Evolutionary conservation across 2,329 filamentous ascomycete species (phyloP).

Genomic region (Penicillium glabrum): DNA sequence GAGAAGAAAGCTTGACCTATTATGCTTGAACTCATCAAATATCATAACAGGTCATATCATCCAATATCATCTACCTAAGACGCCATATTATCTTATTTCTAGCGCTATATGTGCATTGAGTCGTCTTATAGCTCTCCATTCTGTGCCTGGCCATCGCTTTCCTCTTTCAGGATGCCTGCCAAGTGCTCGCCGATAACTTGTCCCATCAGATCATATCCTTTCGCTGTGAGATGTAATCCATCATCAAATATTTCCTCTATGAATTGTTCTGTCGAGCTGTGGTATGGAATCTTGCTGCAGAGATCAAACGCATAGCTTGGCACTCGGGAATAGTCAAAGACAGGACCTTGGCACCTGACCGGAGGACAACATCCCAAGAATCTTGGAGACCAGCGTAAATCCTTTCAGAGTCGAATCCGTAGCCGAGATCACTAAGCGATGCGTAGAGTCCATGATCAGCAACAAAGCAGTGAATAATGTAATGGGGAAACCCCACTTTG

Average conservation of each 20-base stretch:
- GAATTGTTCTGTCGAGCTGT: slow-evolving; percentile 48
- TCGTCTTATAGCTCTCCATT: slow-evolving; percentile 26
- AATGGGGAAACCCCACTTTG: slow-evolving; percentile 45
- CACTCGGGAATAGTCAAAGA: slow-evolving; percentile 64
- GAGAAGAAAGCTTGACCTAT: too few relatives aligned
- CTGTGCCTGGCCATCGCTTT: neutral
- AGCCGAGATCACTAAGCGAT: slow-evolving; percentile 49
- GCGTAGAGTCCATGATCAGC: neutral
- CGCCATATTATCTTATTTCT: too few relatives aligned
- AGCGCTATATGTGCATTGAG: neutral
- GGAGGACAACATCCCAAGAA: slow-evolving; percentile 53
- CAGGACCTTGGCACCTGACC: slow-evolving; percentile 56
- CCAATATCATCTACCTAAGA: too few relatives aligned
- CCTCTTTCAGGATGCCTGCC: slow-evolving; percentile 3
- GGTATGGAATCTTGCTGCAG: slow-evolving; percentile 55
- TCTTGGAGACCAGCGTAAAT: slow-evolving; percentile 53
- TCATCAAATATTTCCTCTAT: slow-evolving; percentile 60
- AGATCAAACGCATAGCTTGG: slow-evolving; percentile 56
- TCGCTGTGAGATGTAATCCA: slow-evolving; percentile 57
- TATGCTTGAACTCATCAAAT: too few relatives aligned
- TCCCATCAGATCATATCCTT: slow-evolving; percentile 65
- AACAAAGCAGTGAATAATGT: neutral
- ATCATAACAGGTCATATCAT: too few relatives aligned
- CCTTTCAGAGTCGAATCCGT: slow-evolving; percentile 33
- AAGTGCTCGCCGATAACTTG: slow-evolving; percentile 56